phyloP scores from a whole-genome alignment of 345 rosid species.

The Adansonia digitata region DNA sequence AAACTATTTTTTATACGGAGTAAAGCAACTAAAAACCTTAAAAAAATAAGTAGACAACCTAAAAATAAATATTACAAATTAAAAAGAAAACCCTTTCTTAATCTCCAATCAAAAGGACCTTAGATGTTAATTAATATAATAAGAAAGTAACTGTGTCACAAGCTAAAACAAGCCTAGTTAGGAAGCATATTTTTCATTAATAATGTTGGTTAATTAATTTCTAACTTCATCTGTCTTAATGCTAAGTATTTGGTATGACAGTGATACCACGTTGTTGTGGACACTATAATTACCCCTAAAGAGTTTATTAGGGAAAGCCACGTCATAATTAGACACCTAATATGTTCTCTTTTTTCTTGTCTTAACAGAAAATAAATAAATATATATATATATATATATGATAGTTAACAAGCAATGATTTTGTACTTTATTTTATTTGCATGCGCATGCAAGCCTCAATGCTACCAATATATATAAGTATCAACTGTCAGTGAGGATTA shows the following conservation, averaged over 20 bases:
- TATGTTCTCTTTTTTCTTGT: neutral
- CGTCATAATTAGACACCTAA: neutral
- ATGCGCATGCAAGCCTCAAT: constrained; percentile 4
- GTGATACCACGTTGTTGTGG: neutral
- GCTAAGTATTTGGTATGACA: neutral
- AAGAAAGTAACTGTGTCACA: neutral
- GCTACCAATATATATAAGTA: neutral
- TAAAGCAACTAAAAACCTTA: neutral
- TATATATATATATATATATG: no score
- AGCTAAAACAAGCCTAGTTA: neutral
- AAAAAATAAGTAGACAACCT: neutral
- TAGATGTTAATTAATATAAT: neutral
- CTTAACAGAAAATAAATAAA: neutral
- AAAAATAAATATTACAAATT: no score
- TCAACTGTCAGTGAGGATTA: neutral
- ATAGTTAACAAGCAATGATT: neutral
- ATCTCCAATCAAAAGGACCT: neutral
- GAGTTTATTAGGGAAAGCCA: neutral
- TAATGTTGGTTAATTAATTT: neutral
- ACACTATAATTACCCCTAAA: neutral
- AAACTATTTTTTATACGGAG: neutral
- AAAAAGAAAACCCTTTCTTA: neutral
- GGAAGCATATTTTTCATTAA: neutral
- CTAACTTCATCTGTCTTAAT: neutral
- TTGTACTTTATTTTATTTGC: neutral